Evolutionary conservation across 1,284 basidiomycete species (phyloP).

Genomic region (Papiliotrema laurentii): DNA sequence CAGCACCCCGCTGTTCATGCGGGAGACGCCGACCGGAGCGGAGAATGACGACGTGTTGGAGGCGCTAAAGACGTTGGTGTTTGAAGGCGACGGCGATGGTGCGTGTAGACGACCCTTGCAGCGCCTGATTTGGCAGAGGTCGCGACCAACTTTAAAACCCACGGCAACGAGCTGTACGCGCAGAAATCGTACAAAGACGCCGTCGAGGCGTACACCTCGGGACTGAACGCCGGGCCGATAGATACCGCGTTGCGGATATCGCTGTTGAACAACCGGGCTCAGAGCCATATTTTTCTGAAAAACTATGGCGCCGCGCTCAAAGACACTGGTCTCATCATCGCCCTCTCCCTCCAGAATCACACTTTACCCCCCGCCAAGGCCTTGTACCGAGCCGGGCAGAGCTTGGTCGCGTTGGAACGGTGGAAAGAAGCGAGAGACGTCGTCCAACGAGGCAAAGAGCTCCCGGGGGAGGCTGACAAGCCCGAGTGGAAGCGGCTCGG

Average conservation of each 20-base stretch:
- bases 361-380: conserved; percentile 63
- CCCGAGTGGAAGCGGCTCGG: conserved; percentile 20
- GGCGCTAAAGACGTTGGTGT: conserved; percentile 77
- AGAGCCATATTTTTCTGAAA: conserved; percentile 84
- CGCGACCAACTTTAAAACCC: conserved; percentile 86
- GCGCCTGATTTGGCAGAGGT: conserved; percentile 60
- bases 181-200: conserved; percentile 84
- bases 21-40: conserved; percentile 64
- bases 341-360: conserved; percentile 52
- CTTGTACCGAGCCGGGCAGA: conserved; percentile 72
- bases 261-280: conserved; percentile 83
- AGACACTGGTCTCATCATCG: conserved; percentile 73
- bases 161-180: conserved; percentile 91
- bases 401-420: conserved; percentile 66
- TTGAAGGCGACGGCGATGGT: conserved; percentile 94
- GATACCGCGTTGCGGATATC: conserved; percentile 62
- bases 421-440: conserved; percentile 76
- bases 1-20: conserved; percentile 82
- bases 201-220: conserved; percentile 82
- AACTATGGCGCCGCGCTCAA: conserved; percentile 80
- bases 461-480: conserved; percentile 24
- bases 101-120: conserved; percentile 41
- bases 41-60: conserved; percentile 64
- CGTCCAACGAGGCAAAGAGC: conserved; percentile 53
- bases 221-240: conserved; percentile 73